Conservation (phyloP, 2,329 filamentous ascomycete genomes). For the Ceratocystis albifundus region DNA sequence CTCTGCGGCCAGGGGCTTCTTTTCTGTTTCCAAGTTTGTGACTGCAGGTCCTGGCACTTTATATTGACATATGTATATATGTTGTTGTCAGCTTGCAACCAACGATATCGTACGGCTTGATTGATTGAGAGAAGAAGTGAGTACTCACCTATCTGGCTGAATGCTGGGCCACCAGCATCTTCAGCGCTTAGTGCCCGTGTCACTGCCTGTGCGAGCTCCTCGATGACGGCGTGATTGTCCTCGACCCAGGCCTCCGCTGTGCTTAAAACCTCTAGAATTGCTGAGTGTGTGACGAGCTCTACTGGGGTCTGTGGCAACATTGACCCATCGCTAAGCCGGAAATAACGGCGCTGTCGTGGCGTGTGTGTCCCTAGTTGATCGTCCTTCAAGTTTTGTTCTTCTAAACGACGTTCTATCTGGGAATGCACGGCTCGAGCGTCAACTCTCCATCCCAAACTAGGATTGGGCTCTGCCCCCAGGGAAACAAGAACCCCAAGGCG, state of each 20-base stretch:
- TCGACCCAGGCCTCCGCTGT: constrained; percentile 2
- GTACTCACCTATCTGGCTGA: not conserved
- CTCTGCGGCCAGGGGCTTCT: not conserved
- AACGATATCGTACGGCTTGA: not conserved
- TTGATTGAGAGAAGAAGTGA: not conserved
- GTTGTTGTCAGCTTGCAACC: not conserved
- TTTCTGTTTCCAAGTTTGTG: not conserved
- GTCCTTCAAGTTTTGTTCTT: not conserved
- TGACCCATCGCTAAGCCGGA: not conserved
- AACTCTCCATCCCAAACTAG: not conserved
- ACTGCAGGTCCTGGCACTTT: not conserved
- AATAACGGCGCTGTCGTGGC: not conserved
- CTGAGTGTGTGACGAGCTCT: constrained; percentile 1
- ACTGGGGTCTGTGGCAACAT: not conserved
- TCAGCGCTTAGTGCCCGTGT: not conserved
- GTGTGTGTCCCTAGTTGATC: not conserved
- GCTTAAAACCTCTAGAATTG: not conserved
- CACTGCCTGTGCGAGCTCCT: not conserved
- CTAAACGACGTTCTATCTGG: not conserved
- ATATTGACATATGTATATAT: not conserved
- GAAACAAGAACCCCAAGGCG: not conserved
- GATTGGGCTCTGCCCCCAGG: constrained; percentile 3
- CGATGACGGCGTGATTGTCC: not conserved
- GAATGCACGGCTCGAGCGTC: not conserved
- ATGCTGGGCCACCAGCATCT: not conserved